Evolutionary conservation across 805 yeast genomes (phyloP).

Genomic region (Kuraishia borneana): DNA sequence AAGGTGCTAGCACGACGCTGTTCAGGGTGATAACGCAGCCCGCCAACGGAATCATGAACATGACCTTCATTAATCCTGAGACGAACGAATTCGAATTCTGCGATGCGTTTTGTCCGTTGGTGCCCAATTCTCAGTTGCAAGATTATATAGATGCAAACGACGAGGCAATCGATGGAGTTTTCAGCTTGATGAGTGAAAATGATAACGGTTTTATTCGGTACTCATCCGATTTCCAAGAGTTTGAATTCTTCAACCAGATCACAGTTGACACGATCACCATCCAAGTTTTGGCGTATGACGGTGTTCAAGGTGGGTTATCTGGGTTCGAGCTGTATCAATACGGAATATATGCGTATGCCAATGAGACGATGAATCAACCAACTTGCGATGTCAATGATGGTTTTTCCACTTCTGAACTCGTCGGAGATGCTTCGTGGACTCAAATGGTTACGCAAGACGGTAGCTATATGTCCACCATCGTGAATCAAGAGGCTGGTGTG

Average conservation of each 20-base stretch:
- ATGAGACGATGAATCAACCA: conserved; percentile 59
- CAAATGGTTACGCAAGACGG: conserved; percentile 4
- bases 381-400: conserved; percentile 30
- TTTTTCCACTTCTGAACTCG: conserved; percentile 6
- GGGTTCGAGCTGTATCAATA: conserved; percentile 66
- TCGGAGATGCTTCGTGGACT: conserved; percentile 12
- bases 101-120: conserved; percentile 84
- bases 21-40: conserved; percentile 75
- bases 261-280: conserved; percentile 51
- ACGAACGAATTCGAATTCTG: conserved; percentile 50
- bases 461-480: conserved; percentile 1
- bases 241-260: conserved; percentile 63
- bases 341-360: conserved; percentile 57
- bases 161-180: conserved; percentile 9
- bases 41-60: conserved; percentile 81
- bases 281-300: conserved; percentile 57
- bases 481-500: conserved; percentile 23
- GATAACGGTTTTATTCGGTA: conserved; percentile 18
- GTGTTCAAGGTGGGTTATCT: conserved; percentile 52
- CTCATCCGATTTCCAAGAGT: conserved; percentile 59
- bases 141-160: conserved; percentile 15
- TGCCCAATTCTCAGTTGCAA: conserved; percentile 24
- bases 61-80: conserved; percentile 71
- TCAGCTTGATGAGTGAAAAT: conserved; percentile 7
- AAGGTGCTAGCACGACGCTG: conserved; percentile 34